These are phyloP conservation scores for Trichoderma sp. DNA, from an alignment of 2,329 filamentous ascomycete species.

Conservation along the genomic window DNA sequence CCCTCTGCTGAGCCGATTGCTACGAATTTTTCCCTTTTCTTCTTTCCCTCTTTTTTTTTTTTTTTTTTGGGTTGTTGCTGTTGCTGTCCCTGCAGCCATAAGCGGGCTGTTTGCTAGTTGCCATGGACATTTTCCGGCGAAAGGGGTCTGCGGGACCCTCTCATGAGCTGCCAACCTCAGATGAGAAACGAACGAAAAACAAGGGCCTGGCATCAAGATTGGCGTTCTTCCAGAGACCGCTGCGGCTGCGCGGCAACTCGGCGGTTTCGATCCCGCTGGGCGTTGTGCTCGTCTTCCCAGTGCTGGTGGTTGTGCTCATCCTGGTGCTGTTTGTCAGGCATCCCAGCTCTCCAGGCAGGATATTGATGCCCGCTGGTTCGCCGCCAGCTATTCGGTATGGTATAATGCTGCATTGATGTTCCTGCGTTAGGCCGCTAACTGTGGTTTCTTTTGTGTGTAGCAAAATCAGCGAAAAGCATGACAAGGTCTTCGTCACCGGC, in stretches of 20 bases:
- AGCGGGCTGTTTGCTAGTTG: conserved; percentile 35
- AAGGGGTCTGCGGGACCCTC: conserved; percentile 51
- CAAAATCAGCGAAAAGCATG: conserved; percentile 95
- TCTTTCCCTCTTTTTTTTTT: background rate
- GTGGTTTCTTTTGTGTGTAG: conserved; percentile 50
- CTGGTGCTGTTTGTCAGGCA: conserved; percentile 87
- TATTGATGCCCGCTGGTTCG: conserved; percentile 84
- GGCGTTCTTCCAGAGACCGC: conserved; percentile 81
- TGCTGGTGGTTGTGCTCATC: conserved; percentile 88
- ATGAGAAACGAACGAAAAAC: conserved; percentile 53
- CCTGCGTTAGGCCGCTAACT: conserved; percentile 29
- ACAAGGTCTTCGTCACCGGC: conserved; percentile 93
- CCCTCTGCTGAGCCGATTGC: background rate
- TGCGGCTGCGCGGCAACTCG: conserved; percentile 89
- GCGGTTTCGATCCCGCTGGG: conserved; percentile 90
- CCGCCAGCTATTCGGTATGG: conserved; percentile 87
- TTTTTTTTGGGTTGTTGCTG: background rate
- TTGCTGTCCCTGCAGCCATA: conserved; percentile 49
- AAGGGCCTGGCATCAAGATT: conserved; percentile 56
- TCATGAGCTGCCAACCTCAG: conserved; percentile 52
- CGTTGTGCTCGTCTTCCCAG: conserved; percentile 89
- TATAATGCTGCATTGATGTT: background rate
- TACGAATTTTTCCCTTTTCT: background rate
- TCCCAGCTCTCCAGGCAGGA: conserved; percentile 77
- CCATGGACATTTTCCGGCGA: conserved; percentile 64